Evolutionary conservation across 177 flowering plant genomes (phyloP), one percentile per base, ranked within the genome.

Genomic region (Vitis hybrid): DNA sequence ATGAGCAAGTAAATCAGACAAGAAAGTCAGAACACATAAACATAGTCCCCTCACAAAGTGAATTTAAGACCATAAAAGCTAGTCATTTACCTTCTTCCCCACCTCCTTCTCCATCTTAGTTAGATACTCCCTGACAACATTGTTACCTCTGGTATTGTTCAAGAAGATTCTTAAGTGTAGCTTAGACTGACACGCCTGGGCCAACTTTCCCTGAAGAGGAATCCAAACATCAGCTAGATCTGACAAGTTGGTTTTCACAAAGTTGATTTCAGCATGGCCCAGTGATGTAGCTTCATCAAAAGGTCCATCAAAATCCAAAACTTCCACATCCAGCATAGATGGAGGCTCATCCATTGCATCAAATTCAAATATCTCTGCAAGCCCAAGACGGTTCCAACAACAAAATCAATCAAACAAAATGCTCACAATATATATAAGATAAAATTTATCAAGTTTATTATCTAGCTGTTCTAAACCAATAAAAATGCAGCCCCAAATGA

Each of bases 271-370:
- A 62, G 91, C 84, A 78, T 87, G 94, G 68, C 99, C 99, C 64
- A 94, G 84, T 19, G 98, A 92, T 52, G 79, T 81, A 40, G 98
- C 91, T 72, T 94, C 94, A 77, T 88, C 91, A 75, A 95, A 95
- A 64, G 98, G 99, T 48, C 97, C 99, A 86, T 93, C 98, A 83
- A 95, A 95, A 84, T 93, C 98, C 78, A 66, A 93, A 72, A 93
- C 92, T 83, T 93, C 98, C 62, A 95, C 87, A 64, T 86, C 91
- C 80, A 95, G 74, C 70, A 83, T 75, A 56, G 99, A 95, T 65
- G 99, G 99, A 57, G 96, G 93, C 21, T 95, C 98, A 68, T 90
- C 94, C 97, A 90, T 93, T 65, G 99, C 99, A 81, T 94, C 98
- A 80, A 94, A 94, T 75, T 92, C 99, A 80, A 91, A 88, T 81